Percentiles rank a stretch among this genome's conserved stretches.
Conservation (phyloP, 371 early-diverging fungal species). For the Lichtheimia ornata region DNA sequence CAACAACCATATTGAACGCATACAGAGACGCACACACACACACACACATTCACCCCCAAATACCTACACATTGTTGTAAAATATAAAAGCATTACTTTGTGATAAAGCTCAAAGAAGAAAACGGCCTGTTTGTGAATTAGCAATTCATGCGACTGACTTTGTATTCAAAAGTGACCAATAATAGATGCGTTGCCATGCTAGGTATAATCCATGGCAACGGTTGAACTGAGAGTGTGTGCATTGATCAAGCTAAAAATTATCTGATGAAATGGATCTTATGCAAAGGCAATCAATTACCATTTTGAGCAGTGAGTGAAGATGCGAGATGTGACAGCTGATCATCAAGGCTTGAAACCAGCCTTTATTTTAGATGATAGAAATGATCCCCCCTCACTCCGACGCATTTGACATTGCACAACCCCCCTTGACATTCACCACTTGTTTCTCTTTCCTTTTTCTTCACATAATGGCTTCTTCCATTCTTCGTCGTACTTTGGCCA, state of each 20-base stretch:
- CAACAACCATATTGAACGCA: neutral
- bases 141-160: too few relatives aligned
- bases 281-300: neutral
- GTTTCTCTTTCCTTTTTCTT: neutral
- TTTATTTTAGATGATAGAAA: neutral
- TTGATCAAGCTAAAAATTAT: neutral
- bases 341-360: neutral
- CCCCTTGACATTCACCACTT: neutral
- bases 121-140: too few relatives aligned
- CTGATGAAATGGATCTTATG: neutral
- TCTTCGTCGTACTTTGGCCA: slow-evolving; percentile 56
- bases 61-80: neutral
- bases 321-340: slow-evolving; percentile 5
- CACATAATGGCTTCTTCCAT: slow-evolving; percentile 36
- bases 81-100: neutral
- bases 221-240: too few relatives aligned
- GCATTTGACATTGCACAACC: neutral
- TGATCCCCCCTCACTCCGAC: neutral
- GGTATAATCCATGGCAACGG: too few relatives aligned
- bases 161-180: too few relatives aligned
- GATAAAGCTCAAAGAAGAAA: neutral
- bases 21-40: neutral
- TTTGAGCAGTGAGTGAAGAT: neutral
- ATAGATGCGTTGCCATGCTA: too few relatives aligned
- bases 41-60: neutral